Percentiles rank a stretch among this genome's conserved stretches.
Conservation (phyloP, 805 yeast species). For the Yamadazyma paraphyllophila region DNA sequence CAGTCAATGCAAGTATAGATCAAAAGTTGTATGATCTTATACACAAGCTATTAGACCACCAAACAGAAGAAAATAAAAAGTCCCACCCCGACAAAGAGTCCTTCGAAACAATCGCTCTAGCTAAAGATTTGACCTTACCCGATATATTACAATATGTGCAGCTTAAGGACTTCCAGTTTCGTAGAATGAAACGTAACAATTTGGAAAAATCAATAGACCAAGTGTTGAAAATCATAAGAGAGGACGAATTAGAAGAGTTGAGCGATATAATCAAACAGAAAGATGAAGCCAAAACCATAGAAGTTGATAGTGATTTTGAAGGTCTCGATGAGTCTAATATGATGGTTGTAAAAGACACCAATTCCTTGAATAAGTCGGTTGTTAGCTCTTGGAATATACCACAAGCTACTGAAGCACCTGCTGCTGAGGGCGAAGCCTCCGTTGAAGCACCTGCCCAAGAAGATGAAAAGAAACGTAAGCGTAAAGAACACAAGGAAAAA, state of each 20-base stretch:
- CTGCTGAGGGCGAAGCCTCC: not conserved
- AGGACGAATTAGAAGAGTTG: conserved; percentile 62
- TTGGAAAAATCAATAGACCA: conserved; percentile 64
- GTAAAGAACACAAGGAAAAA: conserved; percentile 38
- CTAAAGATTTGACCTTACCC: conserved; percentile 50
- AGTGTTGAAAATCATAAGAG: conserved; percentile 52
- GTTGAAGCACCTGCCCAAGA: conserved; percentile 6
- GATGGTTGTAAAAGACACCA: conserved; percentile 65
- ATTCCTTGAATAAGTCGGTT: conserved; percentile 73
- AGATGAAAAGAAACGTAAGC: conserved; percentile 45
- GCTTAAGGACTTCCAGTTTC: conserved; percentile 61
- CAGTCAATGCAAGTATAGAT: conserved; percentile 20
- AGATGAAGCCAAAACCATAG: conserved; percentile 7
- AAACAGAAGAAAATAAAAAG: conserved; percentile 44
- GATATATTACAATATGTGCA: conserved; percentile 63
- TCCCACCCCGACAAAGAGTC: conserved; percentile 33
- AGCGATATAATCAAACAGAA: conserved; percentile 24
- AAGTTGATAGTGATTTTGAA: conserved; percentile 40
- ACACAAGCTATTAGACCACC: conserved; percentile 57
- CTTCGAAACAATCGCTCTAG: conserved; percentile 51
- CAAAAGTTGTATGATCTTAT: conserved; percentile 56
- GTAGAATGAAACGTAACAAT: conserved; percentile 63
- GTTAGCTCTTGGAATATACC: conserved; percentile 60
- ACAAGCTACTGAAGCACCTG: not conserved
- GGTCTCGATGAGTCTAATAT: conserved; percentile 44